Conservation (phyloP, 1,284 basidiomycete species). For the Malassezia restricta region DNA sequence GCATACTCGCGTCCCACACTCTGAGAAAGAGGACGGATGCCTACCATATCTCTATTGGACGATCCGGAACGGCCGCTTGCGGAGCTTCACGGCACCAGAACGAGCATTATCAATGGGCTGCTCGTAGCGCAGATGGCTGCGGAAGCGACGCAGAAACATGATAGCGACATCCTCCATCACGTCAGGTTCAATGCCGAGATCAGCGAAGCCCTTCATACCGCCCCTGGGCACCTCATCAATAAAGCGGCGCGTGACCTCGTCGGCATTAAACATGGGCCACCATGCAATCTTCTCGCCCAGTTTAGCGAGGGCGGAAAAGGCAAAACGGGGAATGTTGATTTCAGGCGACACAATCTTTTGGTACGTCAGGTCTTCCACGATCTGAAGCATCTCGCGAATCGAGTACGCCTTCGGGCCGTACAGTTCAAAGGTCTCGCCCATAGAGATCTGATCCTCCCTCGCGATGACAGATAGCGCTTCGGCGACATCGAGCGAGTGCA, state of each 20-base stretch:
- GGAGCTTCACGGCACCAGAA: slow-evolving; percentile 43
- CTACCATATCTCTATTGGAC: slow-evolving; percentile 44
- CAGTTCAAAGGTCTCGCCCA: slow-evolving; percentile 61
- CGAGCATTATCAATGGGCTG: slow-evolving; percentile 47
- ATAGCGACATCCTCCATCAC: slow-evolving; percentile 82
- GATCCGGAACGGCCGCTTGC: slow-evolving; percentile 48
- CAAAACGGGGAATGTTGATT: slow-evolving; percentile 65
- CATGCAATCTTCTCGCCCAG: slow-evolving; percentile 59
- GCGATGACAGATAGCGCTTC: slow-evolving; percentile 74
- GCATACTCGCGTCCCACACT: not conserved
- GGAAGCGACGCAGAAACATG: slow-evolving; percentile 77
- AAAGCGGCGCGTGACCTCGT: slow-evolving; percentile 78
- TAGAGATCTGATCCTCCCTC: slow-evolving; percentile 54
- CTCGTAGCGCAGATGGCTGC: slow-evolving; percentile 54
- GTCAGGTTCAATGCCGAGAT: slow-evolving; percentile 58
- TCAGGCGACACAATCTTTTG: slow-evolving; percentile 53
- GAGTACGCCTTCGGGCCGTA: slow-evolving; percentile 80
- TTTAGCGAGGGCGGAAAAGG: slow-evolving; percentile 60
- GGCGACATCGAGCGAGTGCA: slow-evolving; percentile 87
- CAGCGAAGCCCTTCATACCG: slow-evolving; percentile 51
- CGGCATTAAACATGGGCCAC: slow-evolving; percentile 86
- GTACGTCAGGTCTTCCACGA: slow-evolving; percentile 70
- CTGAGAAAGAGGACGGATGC: too few species aligned
- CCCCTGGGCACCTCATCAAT: slow-evolving; percentile 58
- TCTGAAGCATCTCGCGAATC: slow-evolving; percentile 67